Conservation (phyloP, 2,329 filamentous ascomycete species). For the Apiospora arundinis region DNA sequence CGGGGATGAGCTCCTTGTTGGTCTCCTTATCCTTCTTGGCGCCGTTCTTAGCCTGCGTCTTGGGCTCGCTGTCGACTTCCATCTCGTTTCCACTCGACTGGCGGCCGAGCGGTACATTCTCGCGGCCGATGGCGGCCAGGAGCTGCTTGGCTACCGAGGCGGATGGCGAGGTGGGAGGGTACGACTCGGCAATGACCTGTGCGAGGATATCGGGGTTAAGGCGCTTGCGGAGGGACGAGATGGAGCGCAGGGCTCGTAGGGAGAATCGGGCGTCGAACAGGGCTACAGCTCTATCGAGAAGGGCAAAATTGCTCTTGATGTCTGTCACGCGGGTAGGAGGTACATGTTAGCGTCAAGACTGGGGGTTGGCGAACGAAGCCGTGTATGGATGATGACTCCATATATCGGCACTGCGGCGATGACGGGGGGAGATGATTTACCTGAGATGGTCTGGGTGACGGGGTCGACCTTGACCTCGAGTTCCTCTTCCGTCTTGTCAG, state of each 20-base stretch:
- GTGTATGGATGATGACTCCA: neutral
- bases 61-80: constrained; percentile 72
- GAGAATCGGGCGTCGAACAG: constrained; percentile 96
- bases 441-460: constrained; percentile 63
- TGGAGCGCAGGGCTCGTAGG: constrained; percentile 89
- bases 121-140: constrained; percentile 71
- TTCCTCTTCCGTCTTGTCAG: constrained; percentile 53
- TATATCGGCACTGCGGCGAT: neutral
- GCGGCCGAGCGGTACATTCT: constrained; percentile 67
- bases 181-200: constrained; percentile 82
- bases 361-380: neutral
- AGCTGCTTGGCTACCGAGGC: constrained; percentile 73
- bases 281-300: constrained; percentile 89
- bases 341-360: neutral
- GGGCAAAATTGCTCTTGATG: constrained; percentile 91
- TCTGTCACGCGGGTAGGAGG: constrained; percentile 58
- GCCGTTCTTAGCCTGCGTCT: constrained; percentile 57
- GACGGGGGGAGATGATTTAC: constrained; percentile 47
- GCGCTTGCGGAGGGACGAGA: constrained; percentile 93
- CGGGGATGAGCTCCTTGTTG: constrained; percentile 79
- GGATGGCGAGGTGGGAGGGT: constrained; percentile 65
- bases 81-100: constrained; percentile 65
- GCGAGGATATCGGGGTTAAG: constrained; percentile 82
- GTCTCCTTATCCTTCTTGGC: constrained; percentile 61
- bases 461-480: constrained; percentile 65